Conservation (phyloP, 805 yeast genomes). For the Cyberlindnera samutprakarnensis region DNA sequence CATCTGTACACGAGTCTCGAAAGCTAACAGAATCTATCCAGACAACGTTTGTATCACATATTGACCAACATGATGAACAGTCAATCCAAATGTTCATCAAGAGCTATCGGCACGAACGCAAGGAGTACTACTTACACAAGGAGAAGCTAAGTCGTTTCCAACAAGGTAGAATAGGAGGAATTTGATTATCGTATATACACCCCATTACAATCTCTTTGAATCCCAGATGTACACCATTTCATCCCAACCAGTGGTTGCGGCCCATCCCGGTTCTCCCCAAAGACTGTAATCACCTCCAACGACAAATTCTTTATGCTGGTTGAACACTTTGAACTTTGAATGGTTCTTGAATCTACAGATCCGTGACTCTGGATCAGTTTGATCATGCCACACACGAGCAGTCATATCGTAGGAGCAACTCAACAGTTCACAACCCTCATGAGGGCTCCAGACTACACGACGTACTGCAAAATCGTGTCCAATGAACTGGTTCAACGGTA, state of each 20-base stretch:
- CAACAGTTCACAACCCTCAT: constrained; percentile 58
- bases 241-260: constrained; percentile 94
- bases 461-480: constrained; percentile 91
- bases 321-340: constrained; percentile 51
- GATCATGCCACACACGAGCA: constrained; percentile 77
- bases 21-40: constrained; percentile 27
- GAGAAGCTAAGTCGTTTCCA: constrained; percentile 42
- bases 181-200: too few species aligned
- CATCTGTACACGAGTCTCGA: constrained; percentile 26
- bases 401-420: constrained; percentile 92
- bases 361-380: constrained; percentile 49
- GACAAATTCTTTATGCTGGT: constrained; percentile 78
- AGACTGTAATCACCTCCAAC: constrained; percentile 92
- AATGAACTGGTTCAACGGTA: constrained; percentile 66
- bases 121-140: constrained; percentile 34
- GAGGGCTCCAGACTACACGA: constrained; percentile 85
- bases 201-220: constrained; percentile 40
- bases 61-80: constrained; percentile 21
- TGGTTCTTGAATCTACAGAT: constrained; percentile 41
- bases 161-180: constrained; percentile 22
- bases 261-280: constrained; percentile 97
- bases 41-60: constrained; percentile 24
- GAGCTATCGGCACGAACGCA: constrained; percentile 34
- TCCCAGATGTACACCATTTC: constrained; percentile 92
- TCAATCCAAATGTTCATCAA: constrained; percentile 31